Evolutionary conservation across 768 basidiomycete genomes (phyloP), one percentile per base, ranked within the genome.

Genomic region (Psilocybe sp.): DNA sequence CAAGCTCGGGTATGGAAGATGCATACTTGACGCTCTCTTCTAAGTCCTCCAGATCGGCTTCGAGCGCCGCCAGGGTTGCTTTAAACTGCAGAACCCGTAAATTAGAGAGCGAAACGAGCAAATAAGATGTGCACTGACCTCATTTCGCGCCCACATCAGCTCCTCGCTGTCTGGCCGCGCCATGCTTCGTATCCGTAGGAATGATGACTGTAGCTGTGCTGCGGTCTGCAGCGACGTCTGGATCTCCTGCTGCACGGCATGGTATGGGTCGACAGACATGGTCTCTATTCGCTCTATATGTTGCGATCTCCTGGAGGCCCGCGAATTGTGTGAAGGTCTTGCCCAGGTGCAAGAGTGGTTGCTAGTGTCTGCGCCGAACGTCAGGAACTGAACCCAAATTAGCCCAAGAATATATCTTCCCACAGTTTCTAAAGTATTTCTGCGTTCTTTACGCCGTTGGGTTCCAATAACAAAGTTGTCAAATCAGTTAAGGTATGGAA

Each of bases 41-140:
- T n/a, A 98, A 70, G 64, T 93, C 93, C 52, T 93, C 91, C 18
- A 96, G 64, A 69, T 98, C 95, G 0, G 87, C 87, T 62, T 94
- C 90, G 20, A 98, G 71, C 1, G 85, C 70, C 1, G 82, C 78
- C 8, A 98, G 76, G 1, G 88, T 88, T 0, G 83, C 84, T 65
- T 84, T 85, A 46, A 97, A 71, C 87, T 92, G 64, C 4, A 60
- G 32, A 13, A 18, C 14, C 13, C 11, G 7, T 38, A 13, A 43
- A 31, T 11, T 47, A 32, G 15, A 4, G 15, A 12, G 18, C 4
- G 38, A 36, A 47, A 9, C n/a, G 20, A 9, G 14, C 6, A 42
- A 43, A 14, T 20, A 40, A 36, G 36, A 7, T 33, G 16, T n/a
- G 39, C 23, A 65, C 70, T 39, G 53, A 87, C 89, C 77, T 92